Percentiles rank a stretch among this genome's conserved stretches.
phyloP scores from a whole-genome alignment of 225 moss, liverwort and hornwort species.

The Asterella californica region DNA sequence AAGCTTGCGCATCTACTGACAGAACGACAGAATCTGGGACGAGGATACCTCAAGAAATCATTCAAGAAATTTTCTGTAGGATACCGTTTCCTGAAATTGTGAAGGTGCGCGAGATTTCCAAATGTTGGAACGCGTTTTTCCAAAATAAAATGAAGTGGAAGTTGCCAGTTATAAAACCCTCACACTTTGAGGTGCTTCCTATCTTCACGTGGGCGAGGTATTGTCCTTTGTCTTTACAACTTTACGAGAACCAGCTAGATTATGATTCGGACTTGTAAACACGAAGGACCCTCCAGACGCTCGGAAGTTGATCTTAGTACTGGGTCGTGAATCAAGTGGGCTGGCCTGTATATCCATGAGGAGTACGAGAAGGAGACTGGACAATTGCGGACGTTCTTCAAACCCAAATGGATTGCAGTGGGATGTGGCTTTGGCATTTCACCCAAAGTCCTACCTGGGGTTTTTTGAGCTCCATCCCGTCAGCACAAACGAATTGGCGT shows the following conservation, averaged over 20 bases:
- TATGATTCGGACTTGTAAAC: not conserved
- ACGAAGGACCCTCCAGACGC: not conserved
- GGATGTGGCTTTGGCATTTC: not conserved
- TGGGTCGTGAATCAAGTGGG: no score
- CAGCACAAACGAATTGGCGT: not conserved
- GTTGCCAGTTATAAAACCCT: not conserved
- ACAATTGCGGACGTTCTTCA: not conserved
- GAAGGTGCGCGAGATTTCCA: conserved; percentile 10
- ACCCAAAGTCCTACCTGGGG: not conserved
- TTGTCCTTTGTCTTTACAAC: not conserved
- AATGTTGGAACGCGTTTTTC: conserved; percentile 7
- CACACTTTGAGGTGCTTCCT: conserved; percentile 1
- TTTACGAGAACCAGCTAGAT: conserved; percentile 6
- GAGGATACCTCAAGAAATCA: conserved; percentile 11
- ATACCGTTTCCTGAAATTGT: conserved; percentile 8
- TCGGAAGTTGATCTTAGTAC: not conserved
- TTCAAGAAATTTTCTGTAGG: conserved; percentile 12
- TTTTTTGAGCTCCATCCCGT: not conserved
- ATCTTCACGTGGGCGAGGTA: conserved; percentile 10
- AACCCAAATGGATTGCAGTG: not conserved
- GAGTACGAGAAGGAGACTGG: not conserved
- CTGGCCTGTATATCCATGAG: not conserved
- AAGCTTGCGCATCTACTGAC: not conserved
- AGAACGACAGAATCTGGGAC: not conserved
- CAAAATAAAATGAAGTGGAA: conserved; percentile 5